Base-by-base conservation (phyloP, 139 green algal genomes). In the Dunaliella sp. region DNA sequence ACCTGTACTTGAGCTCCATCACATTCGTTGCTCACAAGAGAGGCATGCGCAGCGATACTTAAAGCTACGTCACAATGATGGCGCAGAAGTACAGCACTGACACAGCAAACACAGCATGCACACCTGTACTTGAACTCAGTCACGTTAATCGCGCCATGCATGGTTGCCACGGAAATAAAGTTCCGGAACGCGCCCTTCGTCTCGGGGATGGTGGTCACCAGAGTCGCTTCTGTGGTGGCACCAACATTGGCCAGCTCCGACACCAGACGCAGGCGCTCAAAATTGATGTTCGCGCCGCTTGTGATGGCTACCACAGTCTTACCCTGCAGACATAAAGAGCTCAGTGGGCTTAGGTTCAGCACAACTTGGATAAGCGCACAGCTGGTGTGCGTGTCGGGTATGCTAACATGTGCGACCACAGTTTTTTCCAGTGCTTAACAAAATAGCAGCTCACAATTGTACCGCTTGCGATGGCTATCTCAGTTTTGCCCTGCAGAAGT, bases 111-210 rank as follows among this genome's bases (percentile, higher is more conserved):
- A n/a, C n/a, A n/a, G 16, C 48, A 65, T 65, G 57, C 81, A 24
- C 79, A 96, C 85, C 96, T 91, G 93, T 99, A 99, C 92, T 98
- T 98, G 92, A 98, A 98, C 92, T 99, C 97, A 1, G 96, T 98
- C 38, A 99, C 87, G 26, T 65, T 87, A 37, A 94, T 75, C 72
- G 84, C 73, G 1, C 48, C 25, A 38, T 31, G 38, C 90, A 35
- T 90, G 91, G 80, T 95, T 89, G 81, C 78, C 80, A 30, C 77
- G 82, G 59, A 86, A 85, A 86, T 82, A 89, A 96, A 95, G 12
- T 86, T 75, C 24, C 79, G 77, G 87, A 98, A 97, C 0, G 93
- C 87, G 0, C 96, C 95, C 1, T 89, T 82, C 1, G 73, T 73
- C 89, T 99, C 97, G 0, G 95, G 94, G 37, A 99, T 96, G 79